phyloP scores from a whole-genome alignment of 2,329 filamentous ascomycete genomes.

The Fusarium secorum region DNA sequence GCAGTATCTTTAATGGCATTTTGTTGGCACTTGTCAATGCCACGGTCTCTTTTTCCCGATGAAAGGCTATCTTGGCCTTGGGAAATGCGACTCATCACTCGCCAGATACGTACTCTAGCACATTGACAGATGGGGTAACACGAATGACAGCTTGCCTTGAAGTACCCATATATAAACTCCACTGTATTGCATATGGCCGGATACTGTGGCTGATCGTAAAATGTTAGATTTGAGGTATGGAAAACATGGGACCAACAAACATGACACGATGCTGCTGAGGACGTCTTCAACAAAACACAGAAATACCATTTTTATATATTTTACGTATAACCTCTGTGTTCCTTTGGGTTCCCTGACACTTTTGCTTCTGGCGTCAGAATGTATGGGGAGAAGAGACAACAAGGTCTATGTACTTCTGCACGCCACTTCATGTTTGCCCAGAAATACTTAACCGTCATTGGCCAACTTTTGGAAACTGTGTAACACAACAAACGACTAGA shows the following conservation, averaged over 20 bases:
- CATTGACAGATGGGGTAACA: neutral
- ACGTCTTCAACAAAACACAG: neutral
- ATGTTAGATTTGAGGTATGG: neutral
- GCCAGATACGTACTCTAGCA: neutral
- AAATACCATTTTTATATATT: neutral
- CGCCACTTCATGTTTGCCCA: neutral
- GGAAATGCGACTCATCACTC: too few relatives aligned
- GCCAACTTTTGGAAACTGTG: neutral
- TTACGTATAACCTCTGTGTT: rapidly evolving
- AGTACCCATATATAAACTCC: neutral
- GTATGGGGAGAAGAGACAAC: neutral
- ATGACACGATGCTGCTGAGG: neutral
- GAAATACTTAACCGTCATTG: neutral
- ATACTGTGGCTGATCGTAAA: neutral
- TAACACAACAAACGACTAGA: neutral
- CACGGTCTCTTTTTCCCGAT: rapidly evolving
- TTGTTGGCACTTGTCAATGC: neutral
- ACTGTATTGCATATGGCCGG: neutral
- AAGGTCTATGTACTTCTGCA: neutral
- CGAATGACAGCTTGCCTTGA: neutral
- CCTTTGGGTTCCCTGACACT: rapidly evolving
- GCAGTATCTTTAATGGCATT: neutral
- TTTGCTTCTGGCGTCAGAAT: neutral
- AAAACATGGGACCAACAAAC: too few relatives aligned
- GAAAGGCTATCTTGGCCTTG: rapidly evolving